Conservation (phyloP, 306 rosid genomes). For the Cicer bijugum region DNA sequence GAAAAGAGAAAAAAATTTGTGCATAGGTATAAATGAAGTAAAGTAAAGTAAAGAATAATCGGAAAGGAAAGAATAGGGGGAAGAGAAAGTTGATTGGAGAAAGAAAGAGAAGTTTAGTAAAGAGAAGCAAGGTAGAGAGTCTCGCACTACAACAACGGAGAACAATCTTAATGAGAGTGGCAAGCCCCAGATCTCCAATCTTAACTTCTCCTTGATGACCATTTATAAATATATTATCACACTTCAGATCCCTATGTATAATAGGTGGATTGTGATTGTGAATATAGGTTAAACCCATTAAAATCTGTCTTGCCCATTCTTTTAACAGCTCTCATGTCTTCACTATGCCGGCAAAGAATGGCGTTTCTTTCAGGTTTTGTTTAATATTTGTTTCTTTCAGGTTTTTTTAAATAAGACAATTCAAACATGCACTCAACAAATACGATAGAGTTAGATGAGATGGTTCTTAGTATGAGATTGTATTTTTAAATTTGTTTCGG, state of each 20-base stretch:
- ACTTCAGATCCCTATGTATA: constrained; percentile 58
- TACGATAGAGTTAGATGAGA: no score
- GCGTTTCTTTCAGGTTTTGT: no score
- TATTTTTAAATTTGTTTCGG: no score
- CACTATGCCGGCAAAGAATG: no score
- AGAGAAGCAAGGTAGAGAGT: no score
- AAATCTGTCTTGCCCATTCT: constrained; percentile 58
- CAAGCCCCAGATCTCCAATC: constrained; percentile 59
- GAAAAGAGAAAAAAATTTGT: not conserved
- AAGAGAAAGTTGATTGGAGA: not conserved
- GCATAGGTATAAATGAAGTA: no score
- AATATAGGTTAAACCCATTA: constrained; percentile 52
- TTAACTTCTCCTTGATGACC: no score
- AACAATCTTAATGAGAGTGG: constrained; percentile 31
- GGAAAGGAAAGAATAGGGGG: not conserved
- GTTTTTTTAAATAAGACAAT: no score
- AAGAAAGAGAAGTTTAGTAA: not conserved
- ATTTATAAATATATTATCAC: constrained; percentile 60
- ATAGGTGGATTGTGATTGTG: constrained; percentile 57
- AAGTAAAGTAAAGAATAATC: not conserved
- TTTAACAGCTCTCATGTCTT: constrained; percentile 50
- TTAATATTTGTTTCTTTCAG: no score
- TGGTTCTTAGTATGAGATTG: no score
- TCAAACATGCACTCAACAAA: no score
- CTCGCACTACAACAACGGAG: no score